Percentiles rank a stretch among this genome's conserved stretches.
phyloP scores from a whole-genome alignment of 768 basidiomycete species.

The Leucocoprinus leucothites region DNA sequence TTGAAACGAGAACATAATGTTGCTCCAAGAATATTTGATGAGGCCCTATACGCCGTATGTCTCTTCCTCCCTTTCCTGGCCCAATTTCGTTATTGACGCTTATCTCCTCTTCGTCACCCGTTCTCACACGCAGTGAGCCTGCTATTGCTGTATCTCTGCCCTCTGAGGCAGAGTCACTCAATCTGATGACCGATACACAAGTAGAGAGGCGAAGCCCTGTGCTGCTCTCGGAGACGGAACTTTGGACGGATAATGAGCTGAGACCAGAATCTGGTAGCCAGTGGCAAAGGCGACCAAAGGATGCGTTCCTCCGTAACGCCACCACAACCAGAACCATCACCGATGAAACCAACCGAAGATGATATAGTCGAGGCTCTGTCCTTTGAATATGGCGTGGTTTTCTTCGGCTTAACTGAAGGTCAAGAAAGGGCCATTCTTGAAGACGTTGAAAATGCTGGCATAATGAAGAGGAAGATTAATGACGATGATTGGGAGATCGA shows the following conservation, averaged over 20 bases:
- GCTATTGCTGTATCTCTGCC: background rate
- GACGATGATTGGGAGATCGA: slow-evolving; percentile 89
- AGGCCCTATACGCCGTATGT: slow-evolving; percentile 89
- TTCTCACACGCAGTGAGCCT: slow-evolving; percentile 27
- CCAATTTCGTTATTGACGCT: no score
- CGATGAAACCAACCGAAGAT: slow-evolving; percentile 21
- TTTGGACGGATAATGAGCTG: slow-evolving; percentile 1
- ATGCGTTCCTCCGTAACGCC: background rate
- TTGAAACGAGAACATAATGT: slow-evolving; percentile 94
- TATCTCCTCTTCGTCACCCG: slow-evolving; percentile 46
- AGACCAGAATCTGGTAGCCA: background rate
- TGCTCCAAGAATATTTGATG: slow-evolving; percentile 81
- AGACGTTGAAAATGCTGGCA: slow-evolving; percentile 71
- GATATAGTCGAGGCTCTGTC: slow-evolving; percentile 77
- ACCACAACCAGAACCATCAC: background rate
- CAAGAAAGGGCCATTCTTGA: slow-evolving; percentile 85
- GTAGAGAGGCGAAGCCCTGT: background rate
- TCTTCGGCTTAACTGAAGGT: slow-evolving; percentile 79
- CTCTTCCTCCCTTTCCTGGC: no score
- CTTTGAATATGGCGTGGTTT: slow-evolving; percentile 88
- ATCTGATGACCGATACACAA: background rate
- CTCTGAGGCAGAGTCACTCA: background rate
- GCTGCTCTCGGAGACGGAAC: background rate
- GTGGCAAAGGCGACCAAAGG: no score
- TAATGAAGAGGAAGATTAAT: slow-evolving; percentile 55